Conservation (phyloP, 176 grass and related monocot genomes). For the Triticum timopheevii region DNA sequence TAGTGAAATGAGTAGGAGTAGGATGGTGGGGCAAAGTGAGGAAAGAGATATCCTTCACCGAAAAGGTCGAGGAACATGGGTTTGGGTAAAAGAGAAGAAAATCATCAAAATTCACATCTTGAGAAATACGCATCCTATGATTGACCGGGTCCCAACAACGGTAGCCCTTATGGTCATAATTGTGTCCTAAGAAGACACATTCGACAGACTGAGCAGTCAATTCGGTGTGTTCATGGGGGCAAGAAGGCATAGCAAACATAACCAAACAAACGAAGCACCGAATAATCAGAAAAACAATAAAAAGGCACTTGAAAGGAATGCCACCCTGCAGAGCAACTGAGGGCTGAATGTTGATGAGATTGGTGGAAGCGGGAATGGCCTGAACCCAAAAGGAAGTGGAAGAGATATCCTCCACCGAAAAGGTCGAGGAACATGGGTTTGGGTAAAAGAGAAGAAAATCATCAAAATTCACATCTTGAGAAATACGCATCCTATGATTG, state of each 20-base stretch:
- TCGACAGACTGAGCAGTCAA: too few species aligned
- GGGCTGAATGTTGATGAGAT: too few species aligned
- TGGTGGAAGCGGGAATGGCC: too few species aligned
- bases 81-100: background rate
- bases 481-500: background rate
- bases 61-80: background rate
- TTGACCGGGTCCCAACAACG: background rate
- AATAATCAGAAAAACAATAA: too few species aligned
- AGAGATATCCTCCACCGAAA: background rate
- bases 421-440: background rate
- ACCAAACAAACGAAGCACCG: too few species aligned
- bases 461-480: background rate
- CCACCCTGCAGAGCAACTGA: too few species aligned
- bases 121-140: background rate
- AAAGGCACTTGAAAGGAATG: too few species aligned
- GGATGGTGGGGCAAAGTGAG: background rate
- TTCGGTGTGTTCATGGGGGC: too few species aligned
- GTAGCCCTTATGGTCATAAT: too few species aligned
- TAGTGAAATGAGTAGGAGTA: background rate
- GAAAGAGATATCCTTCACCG: background rate
- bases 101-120: background rate
- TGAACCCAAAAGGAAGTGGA: too few species aligned
- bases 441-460: background rate
- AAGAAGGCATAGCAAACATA: too few species aligned
- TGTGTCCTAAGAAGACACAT: too few species aligned